Evolutionary conservation across 2,329 filamentous ascomycete species (phyloP), one percentile per base, ranked within the genome.

Genomic region (Beauveria sp.): DNA sequence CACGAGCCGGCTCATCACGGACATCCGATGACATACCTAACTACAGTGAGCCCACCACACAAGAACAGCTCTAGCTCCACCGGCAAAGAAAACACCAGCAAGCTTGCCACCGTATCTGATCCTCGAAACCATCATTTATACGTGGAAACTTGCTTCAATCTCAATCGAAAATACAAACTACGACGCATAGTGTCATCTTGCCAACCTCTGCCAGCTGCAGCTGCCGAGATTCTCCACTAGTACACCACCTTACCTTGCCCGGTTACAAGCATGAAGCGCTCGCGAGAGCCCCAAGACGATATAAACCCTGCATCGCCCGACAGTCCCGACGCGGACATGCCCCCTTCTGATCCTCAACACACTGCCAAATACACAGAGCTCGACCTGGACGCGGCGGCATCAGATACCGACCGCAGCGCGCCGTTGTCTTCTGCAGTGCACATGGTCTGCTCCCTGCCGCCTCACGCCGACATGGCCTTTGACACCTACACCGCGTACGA

Each of bases 361-460:
- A 71, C 73, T 34, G 68, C 80, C 61, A 90, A 90, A 71, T 78
- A 87, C 65, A 71, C 79, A 64, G 84, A 87, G 66, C 75, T 91
- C 64, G 87, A 89, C 52, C 22, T 14, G 3, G 72, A 70, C 18
- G 71, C 70, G 65, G 69, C 68, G 46, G 70, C 70, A 62, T 66
- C 73, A 64, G 71, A 71, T 63, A 68, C 71, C 63, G 68, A 71
- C 26, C 70, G 69, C 64, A 65, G 73, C 62, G 68, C 74, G 50
- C n/a, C 16, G 31, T 26, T 31, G 31, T 26, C 22, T 16, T 28
- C 58, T 4, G 14, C 77, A 63, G 76, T 83, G 63, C 69, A 67
- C 62, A 96, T 97, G 84, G 85, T 80, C 74, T 98, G 93, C 77
- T 85, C 84, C 22, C 80, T 98, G 24, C 91, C 93, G 59, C 90